phyloP scores from a whole-genome alignment of 2,329 filamentous ascomycete species.

The Ophiostoma australiae region DNA sequence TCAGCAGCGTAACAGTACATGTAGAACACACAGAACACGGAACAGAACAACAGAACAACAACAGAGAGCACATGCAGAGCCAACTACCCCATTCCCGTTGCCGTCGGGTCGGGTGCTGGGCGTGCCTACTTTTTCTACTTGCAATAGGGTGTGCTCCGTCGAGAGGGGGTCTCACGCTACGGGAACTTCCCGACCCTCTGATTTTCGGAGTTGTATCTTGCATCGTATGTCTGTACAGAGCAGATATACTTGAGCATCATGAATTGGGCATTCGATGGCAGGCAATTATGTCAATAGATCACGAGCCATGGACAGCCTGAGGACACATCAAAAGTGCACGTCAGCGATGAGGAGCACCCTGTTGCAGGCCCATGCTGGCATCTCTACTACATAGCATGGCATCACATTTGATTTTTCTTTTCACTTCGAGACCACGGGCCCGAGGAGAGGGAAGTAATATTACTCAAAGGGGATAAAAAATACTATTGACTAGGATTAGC shows the following conservation, averaged over 20 bases:
- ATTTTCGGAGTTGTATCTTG: not conserved
- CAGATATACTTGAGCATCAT: not conserved
- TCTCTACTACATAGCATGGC: no score
- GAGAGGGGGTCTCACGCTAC: slow-evolving; percentile 1
- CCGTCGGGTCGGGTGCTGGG: slow-evolving; percentile 10
- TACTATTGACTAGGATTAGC: not conserved
- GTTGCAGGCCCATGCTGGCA: no score
- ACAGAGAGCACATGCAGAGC: not conserved
- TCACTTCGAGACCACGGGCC: no score
- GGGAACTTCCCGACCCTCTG: slow-evolving; percentile 3
- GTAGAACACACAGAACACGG: not conserved
- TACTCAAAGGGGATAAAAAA: slow-evolving; percentile 2
- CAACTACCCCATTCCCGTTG: not conserved
- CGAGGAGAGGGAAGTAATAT: not conserved
- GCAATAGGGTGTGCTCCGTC: not conserved
- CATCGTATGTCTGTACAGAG: not conserved
- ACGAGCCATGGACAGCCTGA: no score
- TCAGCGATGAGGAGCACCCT: no score
- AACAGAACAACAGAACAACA: not conserved
- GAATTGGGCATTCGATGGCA: no score
- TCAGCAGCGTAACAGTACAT: not conserved
- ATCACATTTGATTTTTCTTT: no score
- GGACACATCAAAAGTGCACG: no score
- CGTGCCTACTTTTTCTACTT: not conserved
- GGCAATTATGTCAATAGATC: no score